A percentile compares a stretch with the other conserved stretches of the same genome.
Evolutionary conservation across 202 grass and related monocot genomes (phyloP).

Genomic region (Eragrostis tef): DNA sequence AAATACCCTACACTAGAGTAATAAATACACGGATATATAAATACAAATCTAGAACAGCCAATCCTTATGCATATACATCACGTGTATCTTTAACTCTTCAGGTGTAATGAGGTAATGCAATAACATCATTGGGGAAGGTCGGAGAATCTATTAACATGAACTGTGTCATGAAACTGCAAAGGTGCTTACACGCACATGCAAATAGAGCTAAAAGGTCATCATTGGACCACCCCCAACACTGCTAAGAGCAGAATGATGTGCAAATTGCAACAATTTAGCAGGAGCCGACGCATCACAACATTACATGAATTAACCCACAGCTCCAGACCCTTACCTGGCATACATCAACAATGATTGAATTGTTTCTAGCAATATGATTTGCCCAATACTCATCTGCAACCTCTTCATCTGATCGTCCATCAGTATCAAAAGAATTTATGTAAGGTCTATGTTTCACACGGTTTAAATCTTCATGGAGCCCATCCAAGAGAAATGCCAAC

Average conservation of each 20-base stretch:
- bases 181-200: not conserved
- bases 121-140: conserved; percentile 14
- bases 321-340: conserved; percentile 73
- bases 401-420: conserved; percentile 97
- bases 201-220: conserved; percentile 1
- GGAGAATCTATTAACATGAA: not conserved
- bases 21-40: not conserved
- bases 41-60: not conserved
- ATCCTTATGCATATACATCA: conserved; percentile 1
- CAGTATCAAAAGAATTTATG: conserved; percentile 84
- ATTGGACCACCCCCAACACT: conserved; percentile 18
- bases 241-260: conserved; percentile 33
- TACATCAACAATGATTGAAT: conserved; percentile 99
- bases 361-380: conserved; percentile 96
- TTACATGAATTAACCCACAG: conserved; percentile 25
- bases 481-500: conserved; percentile 94
- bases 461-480: conserved; percentile 98
- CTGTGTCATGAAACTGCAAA: not conserved
- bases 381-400: conserved; percentile 96
- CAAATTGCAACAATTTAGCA: not conserved
- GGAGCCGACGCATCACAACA: conserved; percentile 15
- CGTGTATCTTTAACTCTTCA: not conserved
- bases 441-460: conserved; percentile 96
- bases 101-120: not conserved
- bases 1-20: not conserved